phyloP scores from a whole-genome alignment of 2,329 filamentous ascomycete genomes.

The Ascochyta koolunga region DNA sequence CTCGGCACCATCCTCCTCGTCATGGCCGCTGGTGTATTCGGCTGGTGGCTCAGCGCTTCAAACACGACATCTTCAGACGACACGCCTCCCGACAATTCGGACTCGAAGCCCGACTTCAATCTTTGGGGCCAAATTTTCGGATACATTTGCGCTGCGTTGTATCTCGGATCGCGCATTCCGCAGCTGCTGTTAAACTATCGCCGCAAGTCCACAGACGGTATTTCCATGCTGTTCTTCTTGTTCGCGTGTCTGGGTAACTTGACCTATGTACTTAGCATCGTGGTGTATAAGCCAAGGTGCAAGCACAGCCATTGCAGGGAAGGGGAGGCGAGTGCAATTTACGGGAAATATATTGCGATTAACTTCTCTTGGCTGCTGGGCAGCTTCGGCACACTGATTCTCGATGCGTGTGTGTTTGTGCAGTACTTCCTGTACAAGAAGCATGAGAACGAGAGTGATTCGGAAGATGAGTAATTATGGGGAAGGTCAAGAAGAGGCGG shows the following conservation, averaged over 20 bases:
- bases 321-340: conserved; percentile 71
- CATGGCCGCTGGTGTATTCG: conserved; percentile 78
- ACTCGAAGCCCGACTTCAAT: conserved; percentile 68
- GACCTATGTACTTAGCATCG: conserved; percentile 89
- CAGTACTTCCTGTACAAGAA: conserved; percentile 87
- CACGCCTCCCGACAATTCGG: conserved; percentile 32
- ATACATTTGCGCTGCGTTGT: conserved; percentile 87
- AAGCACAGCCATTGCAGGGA: conserved; percentile 58
- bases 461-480: conserved; percentile 36
- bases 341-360: conserved; percentile 82
- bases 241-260: conserved; percentile 96
- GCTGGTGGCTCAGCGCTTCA: conserved; percentile 74
- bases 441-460: conserved; percentile 49
- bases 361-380: conserved; percentile 92
- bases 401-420: conserved; percentile 85
- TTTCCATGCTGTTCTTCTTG: conserved; percentile 93
- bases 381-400: conserved; percentile 81
- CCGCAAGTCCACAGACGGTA: conserved; percentile 89
- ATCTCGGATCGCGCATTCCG: conserved; percentile 86
- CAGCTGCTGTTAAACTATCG: conserved; percentile 92
- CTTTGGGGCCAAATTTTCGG: conserved; percentile 87
- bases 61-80: conserved; percentile 27
- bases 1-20: conserved; percentile 78
- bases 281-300: conserved; percentile 84
- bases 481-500: background rate